Base-by-base conservation (phyloP, 2,329 filamentous ascomycete genomes). In the Aspergillus viridinutans region DNA sequence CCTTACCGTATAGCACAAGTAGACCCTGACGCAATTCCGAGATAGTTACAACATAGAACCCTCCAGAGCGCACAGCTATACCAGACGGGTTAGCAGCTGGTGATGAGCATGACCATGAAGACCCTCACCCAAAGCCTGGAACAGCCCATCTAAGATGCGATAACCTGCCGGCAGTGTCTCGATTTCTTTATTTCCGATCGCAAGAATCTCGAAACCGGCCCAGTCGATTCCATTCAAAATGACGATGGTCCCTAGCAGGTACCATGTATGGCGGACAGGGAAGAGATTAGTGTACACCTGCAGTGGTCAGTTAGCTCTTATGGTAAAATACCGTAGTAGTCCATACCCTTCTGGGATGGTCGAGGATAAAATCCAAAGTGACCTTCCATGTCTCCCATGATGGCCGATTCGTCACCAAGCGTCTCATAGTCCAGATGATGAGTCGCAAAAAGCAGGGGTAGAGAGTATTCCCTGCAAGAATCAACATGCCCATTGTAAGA, bases 31-130 rank as follows among this genome's bases (percentile, higher is more conserved):
- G 26, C 83, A 85, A 75, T 1, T 78, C 74, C 3, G 83, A 73
- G 49, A 89, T 85, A 1, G 80, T 77, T 29, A 89, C 83, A 23
- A 89, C 82, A 52, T 87, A 86, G 62, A 88, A 87, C 0, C 86
- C 87, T 17, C 84, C 85, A 8, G 84, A 84, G 6, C 87, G 81
- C 4, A 88, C 83, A 54, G 69, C 69, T 71, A 21, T 21, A 53
- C 1, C 1, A 32, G 7, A 2, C 14, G 6, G 17, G 38, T 21
- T 43, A 43, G 59, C 28, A 53, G 50, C 9, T 40, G 26, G 1
- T 9, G 9, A 28, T 29, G 17, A 47, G 21, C 12, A 38, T 48
- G 1, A 26, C 0, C 2, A 7, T 20, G n/a, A 4, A 5, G 20
- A 9, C 29, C 51, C 60, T 14, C 52, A 70, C 86, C 80, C 9